These are phyloP conservation scores for Ustilago hordei DNA, from an alignment of 1,284 basidiomycete genomes.

Conservation along the genomic window DNA sequence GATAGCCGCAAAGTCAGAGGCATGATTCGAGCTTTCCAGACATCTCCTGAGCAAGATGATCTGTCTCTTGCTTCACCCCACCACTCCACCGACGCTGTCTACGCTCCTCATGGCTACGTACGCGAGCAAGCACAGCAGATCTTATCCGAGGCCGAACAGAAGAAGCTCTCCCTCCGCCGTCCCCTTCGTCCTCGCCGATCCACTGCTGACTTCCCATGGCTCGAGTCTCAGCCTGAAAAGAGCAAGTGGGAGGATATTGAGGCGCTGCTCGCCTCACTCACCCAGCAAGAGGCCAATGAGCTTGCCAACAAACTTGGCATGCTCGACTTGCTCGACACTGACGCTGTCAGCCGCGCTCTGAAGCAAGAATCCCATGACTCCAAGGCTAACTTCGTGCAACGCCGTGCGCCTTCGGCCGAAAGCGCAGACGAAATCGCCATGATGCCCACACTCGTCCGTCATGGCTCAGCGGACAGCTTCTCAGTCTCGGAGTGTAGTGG, in stretches of 20 bases:
- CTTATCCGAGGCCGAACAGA: constrained; percentile 42
- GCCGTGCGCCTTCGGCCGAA: constrained; percentile 18
- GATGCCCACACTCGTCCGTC: constrained; percentile 30
- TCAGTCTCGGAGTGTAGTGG: constrained; percentile 38
- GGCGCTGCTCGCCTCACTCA: constrained; percentile 32
- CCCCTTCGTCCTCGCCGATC: constrained; percentile 41
- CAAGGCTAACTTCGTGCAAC: background rate
- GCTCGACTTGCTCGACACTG: constrained; percentile 38
- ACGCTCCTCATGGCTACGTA: constrained; percentile 53
- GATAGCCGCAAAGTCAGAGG: constrained; percentile 55
- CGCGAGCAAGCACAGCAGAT: constrained; percentile 51
- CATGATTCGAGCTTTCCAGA: constrained; percentile 61
- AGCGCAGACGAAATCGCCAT: constrained; percentile 21
- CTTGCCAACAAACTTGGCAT: constrained; percentile 53
- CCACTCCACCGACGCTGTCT: constrained; percentile 32
- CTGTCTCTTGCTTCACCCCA: constrained; percentile 16
- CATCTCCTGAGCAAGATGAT: constrained; percentile 31
- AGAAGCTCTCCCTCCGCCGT: constrained; percentile 39
- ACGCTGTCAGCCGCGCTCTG: constrained; percentile 24
- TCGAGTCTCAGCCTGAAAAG: constrained; percentile 6
- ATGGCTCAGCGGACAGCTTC: constrained; percentile 16
- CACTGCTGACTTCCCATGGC: constrained; percentile 47
- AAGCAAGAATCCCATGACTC: background rate
- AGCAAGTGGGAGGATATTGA: constrained; percentile 41
- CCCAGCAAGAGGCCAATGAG: constrained; percentile 45